These are phyloP conservation scores for Curvularia spicifera DNA, from an alignment of 2,329 filamentous ascomycete species.

Conservation along the genomic window DNA sequence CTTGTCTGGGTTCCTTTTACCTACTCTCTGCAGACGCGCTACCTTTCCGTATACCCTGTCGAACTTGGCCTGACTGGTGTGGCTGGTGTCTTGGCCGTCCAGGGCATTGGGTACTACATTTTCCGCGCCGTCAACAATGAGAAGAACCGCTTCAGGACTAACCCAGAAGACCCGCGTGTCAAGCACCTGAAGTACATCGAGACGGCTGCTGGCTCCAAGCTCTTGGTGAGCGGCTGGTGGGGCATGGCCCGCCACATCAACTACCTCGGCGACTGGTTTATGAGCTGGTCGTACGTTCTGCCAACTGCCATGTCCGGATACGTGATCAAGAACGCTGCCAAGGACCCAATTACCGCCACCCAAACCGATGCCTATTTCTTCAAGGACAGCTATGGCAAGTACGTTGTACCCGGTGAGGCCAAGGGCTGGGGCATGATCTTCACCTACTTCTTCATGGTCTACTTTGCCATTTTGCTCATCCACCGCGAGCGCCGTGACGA, in stretches of 20 bases:
- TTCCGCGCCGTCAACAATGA: conserved; percentile 94
- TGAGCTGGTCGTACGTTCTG: conserved; percentile 88
- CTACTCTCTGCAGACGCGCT: conserved; percentile 83
- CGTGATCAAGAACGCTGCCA: conserved; percentile 63
- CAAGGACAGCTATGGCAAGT: conserved; percentile 64
- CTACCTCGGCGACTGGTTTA: conserved; percentile 93
- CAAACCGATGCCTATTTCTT: conserved; percentile 61
- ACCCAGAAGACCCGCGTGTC: conserved; percentile 80
- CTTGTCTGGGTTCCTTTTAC: conserved; percentile 91
- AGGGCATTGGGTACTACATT: conserved; percentile 79
- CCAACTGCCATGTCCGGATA: conserved; percentile 88
- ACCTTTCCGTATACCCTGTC: conserved; percentile 81
- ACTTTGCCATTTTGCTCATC: conserved; percentile 85
- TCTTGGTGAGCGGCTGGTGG: conserved; percentile 92
- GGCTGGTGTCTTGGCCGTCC: conserved; percentile 68
- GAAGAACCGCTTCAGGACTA: conserved; percentile 91
- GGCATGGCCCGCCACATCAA: conserved; percentile 91
- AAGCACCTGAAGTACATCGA: conserved; percentile 84
- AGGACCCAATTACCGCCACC: conserved; percentile 44
- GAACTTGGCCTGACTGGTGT: conserved; percentile 75
- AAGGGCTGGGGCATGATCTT: conserved; percentile 85
- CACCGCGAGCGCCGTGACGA: conserved; percentile 89
- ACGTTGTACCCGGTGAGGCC: conserved; percentile 73
- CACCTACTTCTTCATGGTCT: conserved; percentile 93
- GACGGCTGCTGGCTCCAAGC: conserved; percentile 79